Percentiles rank a stretch among this genome's conserved stretches.
Conservation (phyloP, 75 land plant species). For the Picea glauca region DNA sequence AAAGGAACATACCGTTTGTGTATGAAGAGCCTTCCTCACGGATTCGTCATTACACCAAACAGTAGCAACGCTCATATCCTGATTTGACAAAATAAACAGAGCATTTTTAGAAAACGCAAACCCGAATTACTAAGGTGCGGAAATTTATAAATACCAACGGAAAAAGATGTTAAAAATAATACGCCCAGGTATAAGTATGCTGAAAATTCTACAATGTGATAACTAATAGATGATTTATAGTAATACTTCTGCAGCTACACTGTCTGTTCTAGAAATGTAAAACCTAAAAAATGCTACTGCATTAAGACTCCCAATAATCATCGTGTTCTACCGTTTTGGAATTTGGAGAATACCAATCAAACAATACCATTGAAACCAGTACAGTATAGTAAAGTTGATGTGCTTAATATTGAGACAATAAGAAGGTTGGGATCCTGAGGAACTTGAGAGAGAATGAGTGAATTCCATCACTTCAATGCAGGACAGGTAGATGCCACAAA, state of each 20-base stretch:
- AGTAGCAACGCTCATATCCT: slow-evolving; percentile 74
- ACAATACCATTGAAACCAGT: neutral
- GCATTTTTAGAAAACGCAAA: neutral
- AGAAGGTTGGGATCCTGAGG: no score
- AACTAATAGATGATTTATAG: neutral
- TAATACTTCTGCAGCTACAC: neutral
- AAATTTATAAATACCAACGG: neutral
- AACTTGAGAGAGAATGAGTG: no score
- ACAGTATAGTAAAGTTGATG: neutral
- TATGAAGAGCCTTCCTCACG: slow-evolving; percentile 82
- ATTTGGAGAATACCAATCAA: neutral
- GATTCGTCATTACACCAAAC: slow-evolving; percentile 65
- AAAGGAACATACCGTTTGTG: slow-evolving; percentile 39
- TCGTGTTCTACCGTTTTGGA: neutral
- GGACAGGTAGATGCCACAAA: neutral
- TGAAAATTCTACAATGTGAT: no score
- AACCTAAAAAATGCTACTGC: neutral
- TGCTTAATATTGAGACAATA: neutral
- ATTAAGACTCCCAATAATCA: neutral
- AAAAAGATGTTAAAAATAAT: neutral
- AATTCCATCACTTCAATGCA: neutral
- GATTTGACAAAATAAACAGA: neutral
- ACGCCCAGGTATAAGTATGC: no score
- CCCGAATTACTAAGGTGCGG: neutral
- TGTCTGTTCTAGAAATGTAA: neutral